A percentile compares a stretch with the other conserved stretches of the same genome.
phyloP scores from a whole-genome alignment of 768 basidiomycete species.

The Mycena rosella region DNA sequence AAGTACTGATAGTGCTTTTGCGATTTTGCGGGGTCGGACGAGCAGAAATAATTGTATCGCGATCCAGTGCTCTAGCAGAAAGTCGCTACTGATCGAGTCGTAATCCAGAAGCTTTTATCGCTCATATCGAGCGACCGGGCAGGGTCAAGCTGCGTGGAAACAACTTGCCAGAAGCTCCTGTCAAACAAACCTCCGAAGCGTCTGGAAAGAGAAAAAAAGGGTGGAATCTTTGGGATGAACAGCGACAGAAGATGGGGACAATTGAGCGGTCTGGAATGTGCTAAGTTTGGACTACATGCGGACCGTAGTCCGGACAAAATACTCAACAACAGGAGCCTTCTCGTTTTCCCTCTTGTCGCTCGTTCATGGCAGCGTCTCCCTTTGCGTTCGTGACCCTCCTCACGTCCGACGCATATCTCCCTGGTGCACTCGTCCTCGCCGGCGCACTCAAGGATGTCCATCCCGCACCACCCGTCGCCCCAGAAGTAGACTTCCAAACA shows the following conservation, averaged over 20 bases:
- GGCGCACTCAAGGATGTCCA: conserved; percentile 89
- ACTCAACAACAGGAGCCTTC: background rate
- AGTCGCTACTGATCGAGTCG: too few relatives aligned
- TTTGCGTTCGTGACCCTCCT: conserved; percentile 94
- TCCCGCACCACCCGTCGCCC: conserved; percentile 64
- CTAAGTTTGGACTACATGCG: too few relatives aligned
- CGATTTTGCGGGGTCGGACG: too few relatives aligned
- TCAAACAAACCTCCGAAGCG: too few relatives aligned
- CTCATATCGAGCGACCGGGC: too few relatives aligned
- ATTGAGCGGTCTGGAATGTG: too few relatives aligned
- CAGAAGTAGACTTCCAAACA: conserved; percentile 79
- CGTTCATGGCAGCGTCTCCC: conserved; percentile 65
- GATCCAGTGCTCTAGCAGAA: too few relatives aligned
- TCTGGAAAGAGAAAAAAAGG: background rate
- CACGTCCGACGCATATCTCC: conserved; percentile 93
- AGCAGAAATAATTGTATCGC: too few relatives aligned
- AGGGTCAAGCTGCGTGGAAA: too few relatives aligned
- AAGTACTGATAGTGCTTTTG: too few relatives aligned
- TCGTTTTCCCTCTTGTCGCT: background rate
- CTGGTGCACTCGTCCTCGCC: conserved; percentile 89
- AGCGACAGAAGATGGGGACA: background rate
- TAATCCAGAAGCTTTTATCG: too few relatives aligned
- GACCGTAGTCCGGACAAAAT: background rate
- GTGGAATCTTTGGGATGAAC: background rate
- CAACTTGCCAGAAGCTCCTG: too few relatives aligned